Percentiles rank a stretch among this genome's conserved stretches.
These are phyloP conservation scores for Boletales sp. DNA, from an alignment of 768 basidiomycete species.

Conservation along the genomic window DNA sequence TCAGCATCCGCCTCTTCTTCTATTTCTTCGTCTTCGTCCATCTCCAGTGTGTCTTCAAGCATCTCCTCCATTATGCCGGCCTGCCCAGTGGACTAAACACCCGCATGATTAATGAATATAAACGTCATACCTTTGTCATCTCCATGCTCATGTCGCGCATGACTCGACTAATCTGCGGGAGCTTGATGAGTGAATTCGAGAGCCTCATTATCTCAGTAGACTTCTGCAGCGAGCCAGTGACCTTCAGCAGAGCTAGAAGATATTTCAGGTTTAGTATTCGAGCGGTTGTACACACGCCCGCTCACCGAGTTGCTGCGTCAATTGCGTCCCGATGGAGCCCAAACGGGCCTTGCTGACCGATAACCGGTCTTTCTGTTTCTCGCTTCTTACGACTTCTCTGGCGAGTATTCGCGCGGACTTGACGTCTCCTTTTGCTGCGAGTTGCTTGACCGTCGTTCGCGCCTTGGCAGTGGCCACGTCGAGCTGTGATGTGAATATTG, in stretches of 20 bases:
- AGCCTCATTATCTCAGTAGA: slow-evolving; percentile 99
- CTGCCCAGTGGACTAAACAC: slow-evolving; percentile 38
- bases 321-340: slow-evolving; percentile 85
- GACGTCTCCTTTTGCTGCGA: slow-evolving; percentile 87
- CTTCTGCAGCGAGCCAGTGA: slow-evolving; percentile 96
- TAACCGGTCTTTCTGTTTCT: slow-evolving; percentile 90
- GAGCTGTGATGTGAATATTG: slow-evolving; percentile 47
- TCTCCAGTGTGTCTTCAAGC: slow-evolving; percentile 88
- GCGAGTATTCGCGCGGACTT: slow-evolving; percentile 93
- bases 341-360: slow-evolving; percentile 91
- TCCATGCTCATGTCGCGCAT: slow-evolving; percentile 99
- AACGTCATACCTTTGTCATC: slow-evolving; percentile 84
- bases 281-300: slow-evolving; percentile 9
- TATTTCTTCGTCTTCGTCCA: slow-evolving; percentile 92
- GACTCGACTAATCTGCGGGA: slow-evolving; percentile 86
- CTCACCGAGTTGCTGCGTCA: slow-evolving; percentile 89
- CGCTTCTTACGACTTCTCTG: slow-evolving; percentile 88
- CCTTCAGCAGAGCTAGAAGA: slow-evolving; percentile 83
- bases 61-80: slow-evolving; percentile 98
- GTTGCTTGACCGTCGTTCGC: slow-evolving; percentile 74
- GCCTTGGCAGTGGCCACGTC: slow-evolving; percentile 81
- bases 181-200: slow-evolving; percentile 86
- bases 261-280: not conserved
- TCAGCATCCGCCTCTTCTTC: slow-evolving; percentile 97
- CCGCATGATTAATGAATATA: not conserved